Evolutionary conservation across 208 protist genomes (phyloP).

Genomic region (Trichomonas tenax): DNA sequence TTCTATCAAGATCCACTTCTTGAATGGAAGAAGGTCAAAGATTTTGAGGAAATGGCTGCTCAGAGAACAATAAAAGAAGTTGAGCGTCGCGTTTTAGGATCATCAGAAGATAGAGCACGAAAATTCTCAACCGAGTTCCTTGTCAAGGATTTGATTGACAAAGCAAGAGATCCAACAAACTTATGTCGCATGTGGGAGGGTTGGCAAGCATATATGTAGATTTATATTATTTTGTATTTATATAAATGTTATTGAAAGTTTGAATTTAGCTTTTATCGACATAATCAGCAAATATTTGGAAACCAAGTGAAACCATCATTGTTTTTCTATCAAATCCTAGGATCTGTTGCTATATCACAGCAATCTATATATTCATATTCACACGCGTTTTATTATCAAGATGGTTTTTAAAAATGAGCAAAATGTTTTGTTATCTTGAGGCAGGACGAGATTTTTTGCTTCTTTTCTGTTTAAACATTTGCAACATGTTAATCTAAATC

Average conservation of each 20-base stretch:
- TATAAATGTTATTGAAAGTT: background rate
- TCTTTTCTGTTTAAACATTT: no score
- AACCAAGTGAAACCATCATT: no score
- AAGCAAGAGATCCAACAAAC: background rate
- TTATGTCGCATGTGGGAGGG: background rate
- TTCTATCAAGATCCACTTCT: conserved; percentile 81
- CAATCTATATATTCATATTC: no score
- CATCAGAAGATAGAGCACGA: background rate
- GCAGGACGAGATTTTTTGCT: no score
- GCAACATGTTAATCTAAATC: no score
- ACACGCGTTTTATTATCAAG: no score
- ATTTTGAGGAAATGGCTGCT: background rate
- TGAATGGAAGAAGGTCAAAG: conserved; percentile 41
- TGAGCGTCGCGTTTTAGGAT: background rate
- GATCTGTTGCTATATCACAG: no score
- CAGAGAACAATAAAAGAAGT: background rate
- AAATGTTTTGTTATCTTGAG: no score
- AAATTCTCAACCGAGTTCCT: background rate
- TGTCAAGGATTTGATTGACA: background rate
- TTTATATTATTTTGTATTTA: background rate
- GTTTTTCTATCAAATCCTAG: no score
- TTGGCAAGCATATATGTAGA: background rate
- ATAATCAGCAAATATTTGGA: no score
- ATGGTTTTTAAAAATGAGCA: no score
- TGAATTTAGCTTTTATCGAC: no score